These are phyloP conservation scores for Dipodascus albidus DNA, from an alignment of 805 yeast species.

Conservation along the genomic window DNA sequence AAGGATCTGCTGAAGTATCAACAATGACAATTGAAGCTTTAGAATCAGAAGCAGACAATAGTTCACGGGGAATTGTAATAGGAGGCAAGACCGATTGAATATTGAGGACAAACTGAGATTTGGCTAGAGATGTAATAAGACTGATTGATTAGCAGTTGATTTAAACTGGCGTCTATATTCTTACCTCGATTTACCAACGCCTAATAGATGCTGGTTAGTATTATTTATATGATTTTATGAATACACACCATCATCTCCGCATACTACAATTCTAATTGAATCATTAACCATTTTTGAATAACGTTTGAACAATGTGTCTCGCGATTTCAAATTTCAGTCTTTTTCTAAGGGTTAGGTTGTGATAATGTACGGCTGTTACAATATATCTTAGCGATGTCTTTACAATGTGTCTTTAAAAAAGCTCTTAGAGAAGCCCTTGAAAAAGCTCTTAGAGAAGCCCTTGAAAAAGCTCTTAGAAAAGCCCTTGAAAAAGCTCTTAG, in stretches of 20 bases:
- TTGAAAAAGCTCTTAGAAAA: neutral
- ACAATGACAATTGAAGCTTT: conserved; percentile 59
- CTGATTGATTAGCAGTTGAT: conserved; percentile 27
- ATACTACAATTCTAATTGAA: conserved; percentile 64
- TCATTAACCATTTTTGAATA: conserved; percentile 11
- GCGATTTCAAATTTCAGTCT: too few relatives aligned
- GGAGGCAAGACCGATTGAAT: conserved; percentile 75
- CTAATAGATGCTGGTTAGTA: conserved; percentile 14
- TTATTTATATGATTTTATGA: neutral
- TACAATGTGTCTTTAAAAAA: too few relatives aligned
- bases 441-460: neutral
- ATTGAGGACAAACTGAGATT: conserved; percentile 68
- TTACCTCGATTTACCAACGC: conserved; percentile 58
- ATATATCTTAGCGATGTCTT: too few relatives aligned
- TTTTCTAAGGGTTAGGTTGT: neutral
- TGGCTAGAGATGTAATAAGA: conserved; percentile 66
- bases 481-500: neutral
- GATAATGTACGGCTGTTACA: neutral
- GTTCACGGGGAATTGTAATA: conserved; percentile 68
- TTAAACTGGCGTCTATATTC: too few relatives aligned
- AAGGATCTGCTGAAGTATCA: conserved; percentile 55
- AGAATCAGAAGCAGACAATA: conserved; percentile 45
- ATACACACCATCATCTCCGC: conserved; percentile 80
- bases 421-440: neutral
- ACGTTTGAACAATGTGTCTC: too few relatives aligned